Evolutionary conservation across 208 protist species (phyloP).

Genomic region (Trypanosoma lewisi): DNA sequence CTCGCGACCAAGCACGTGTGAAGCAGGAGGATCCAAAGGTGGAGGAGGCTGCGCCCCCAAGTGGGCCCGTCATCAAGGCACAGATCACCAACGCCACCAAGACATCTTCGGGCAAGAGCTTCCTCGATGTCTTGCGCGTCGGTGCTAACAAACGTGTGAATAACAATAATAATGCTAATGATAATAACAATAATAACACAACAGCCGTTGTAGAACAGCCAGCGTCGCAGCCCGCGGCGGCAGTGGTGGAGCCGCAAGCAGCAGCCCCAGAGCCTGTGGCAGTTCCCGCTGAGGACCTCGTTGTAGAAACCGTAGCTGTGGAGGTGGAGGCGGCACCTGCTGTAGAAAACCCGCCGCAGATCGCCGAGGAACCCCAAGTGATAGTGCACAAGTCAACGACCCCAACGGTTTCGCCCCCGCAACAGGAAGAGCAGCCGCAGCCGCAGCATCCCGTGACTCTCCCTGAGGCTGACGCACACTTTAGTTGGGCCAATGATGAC

Average conservation of each 20-base stretch:
- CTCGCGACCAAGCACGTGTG: constrained; percentile 1
- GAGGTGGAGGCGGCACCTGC: background rate
- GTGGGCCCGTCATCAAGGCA: constrained; percentile 52
- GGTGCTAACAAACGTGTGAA: constrained; percentile 21
- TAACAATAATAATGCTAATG: too few species aligned
- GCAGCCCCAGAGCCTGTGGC: constrained; percentile 15
- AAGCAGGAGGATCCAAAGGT: constrained; percentile 26
- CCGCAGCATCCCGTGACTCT: constrained; percentile 20
- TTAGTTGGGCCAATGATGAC: constrained; percentile 81
- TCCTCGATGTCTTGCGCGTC: constrained; percentile 63
- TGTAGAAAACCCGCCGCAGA: background rate
- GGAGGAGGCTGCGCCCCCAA: constrained; percentile 35
- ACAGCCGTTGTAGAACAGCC: constrained; percentile 21
- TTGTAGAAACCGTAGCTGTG: constrained; percentile 12
- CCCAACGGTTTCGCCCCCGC: constrained; percentile 7
- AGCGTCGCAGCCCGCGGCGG: constrained; percentile 3
- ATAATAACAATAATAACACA: constrained; percentile 16
- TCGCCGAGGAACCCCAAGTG: constrained; percentile 1
- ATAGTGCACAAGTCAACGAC: constrained; percentile 4
- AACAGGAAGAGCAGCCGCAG: constrained; percentile 8
- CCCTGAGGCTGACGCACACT: constrained; percentile 35
- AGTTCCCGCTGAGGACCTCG: constrained; percentile 14
- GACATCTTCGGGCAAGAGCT: constrained; percentile 53
- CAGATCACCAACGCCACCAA: constrained; percentile 58
- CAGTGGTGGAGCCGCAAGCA: constrained; percentile 13